Percentiles rank a stretch among this genome's conserved stretches.
phyloP scores from a whole-genome alignment of 139 green algal genomes.

The Astrephomene gubernaculifera region DNA sequence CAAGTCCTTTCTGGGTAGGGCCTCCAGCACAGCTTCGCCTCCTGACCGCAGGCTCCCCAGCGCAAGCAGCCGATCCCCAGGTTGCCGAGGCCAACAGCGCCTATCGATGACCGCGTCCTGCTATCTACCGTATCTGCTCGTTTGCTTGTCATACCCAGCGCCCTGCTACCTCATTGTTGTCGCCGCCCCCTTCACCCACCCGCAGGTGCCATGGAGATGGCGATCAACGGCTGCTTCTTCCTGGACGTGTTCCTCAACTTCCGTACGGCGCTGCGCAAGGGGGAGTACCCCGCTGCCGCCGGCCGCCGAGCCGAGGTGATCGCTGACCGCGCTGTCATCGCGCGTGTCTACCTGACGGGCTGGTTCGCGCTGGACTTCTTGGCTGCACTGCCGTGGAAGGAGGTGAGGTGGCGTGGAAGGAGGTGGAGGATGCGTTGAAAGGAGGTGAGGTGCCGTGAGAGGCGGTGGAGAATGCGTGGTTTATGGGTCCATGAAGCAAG shows the following conservation, averaged over 20 bases:
- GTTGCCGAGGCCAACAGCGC: not conserved
- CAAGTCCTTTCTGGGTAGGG: not conserved
- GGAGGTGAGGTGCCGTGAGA: not conserved
- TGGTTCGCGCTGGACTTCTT: constrained; percentile 21
- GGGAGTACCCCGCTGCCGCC: not conserved
- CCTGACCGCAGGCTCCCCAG: not conserved
- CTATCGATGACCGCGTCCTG: not conserved
- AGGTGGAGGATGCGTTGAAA: not conserved
- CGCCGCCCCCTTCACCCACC: too few species aligned
- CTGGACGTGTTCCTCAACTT: constrained; percentile 25
- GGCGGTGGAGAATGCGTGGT: not conserved
- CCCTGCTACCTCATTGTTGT: too few species aligned
- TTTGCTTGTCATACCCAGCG: too few species aligned
- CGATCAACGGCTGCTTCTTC: constrained; percentile 1
- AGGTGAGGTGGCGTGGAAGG: not conserved
- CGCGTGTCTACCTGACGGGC: not conserved
- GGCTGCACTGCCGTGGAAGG: not conserved
- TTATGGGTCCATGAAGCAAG: not conserved
- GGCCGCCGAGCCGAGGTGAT: not conserved
- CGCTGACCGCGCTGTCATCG: not conserved
- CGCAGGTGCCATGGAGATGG: not conserved
- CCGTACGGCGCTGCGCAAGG: not conserved
- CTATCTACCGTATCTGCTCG: not conserved
- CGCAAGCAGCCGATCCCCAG: not conserved
- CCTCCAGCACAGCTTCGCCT: not conserved